Evolutionary conservation across 2,329 filamentous ascomycete species (phyloP).

Genomic region (Botrytis cinerea): DNA sequence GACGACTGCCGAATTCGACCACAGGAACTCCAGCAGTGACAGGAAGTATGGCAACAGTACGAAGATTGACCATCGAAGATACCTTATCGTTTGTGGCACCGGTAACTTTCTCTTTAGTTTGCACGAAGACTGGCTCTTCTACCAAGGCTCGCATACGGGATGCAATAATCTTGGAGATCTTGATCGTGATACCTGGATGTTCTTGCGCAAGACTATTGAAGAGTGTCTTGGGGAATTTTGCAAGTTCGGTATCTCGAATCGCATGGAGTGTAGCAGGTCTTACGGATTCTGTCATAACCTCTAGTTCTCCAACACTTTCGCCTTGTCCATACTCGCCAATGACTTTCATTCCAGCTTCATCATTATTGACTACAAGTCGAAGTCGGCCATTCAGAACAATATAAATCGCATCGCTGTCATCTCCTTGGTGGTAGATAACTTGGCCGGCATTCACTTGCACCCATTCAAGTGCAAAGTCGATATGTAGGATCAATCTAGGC

Average conservation of each 20-base stretch:
- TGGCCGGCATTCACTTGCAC: slow-evolving; percentile 94
- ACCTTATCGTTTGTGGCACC: slow-evolving; percentile 64
- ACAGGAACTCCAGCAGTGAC: slow-evolving; percentile 91
- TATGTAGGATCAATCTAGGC: slow-evolving; percentile 87
- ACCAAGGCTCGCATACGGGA: slow-evolving; percentile 89
- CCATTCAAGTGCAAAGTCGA: slow-evolving; percentile 98
- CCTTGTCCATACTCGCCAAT: slow-evolving; percentile 94
- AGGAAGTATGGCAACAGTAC: slow-evolving; percentile 89
- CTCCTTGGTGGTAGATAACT: slow-evolving; percentile 87
- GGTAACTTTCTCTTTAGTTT: slow-evolving; percentile 62
- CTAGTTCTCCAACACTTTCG: slow-evolving; percentile 94
- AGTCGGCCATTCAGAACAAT: slow-evolving; percentile 94
- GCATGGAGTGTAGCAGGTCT: slow-evolving; percentile 92
- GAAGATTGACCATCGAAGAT: slow-evolving; percentile 86
- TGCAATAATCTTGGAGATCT: slow-evolving; percentile 98
- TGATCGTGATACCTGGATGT: slow-evolving; percentile 97
- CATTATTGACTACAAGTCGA: slow-evolving; percentile 78
- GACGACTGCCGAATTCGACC: slow-evolving; percentile 86
- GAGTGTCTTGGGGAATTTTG: slow-evolving; percentile 91
- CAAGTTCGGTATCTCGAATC: slow-evolving; percentile 93
- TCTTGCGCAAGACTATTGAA: slow-evolving; percentile 98
- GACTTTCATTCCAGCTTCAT: slow-evolving; percentile 80
- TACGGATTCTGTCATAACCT: slow-evolving; percentile 91
- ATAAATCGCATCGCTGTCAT: slow-evolving; percentile 98
- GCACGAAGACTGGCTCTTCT: slow-evolving; percentile 72